Evolutionary conservation across 2,329 filamentous ascomycete species (phyloP).

Genomic region (Huntiella moniliformis): DNA sequence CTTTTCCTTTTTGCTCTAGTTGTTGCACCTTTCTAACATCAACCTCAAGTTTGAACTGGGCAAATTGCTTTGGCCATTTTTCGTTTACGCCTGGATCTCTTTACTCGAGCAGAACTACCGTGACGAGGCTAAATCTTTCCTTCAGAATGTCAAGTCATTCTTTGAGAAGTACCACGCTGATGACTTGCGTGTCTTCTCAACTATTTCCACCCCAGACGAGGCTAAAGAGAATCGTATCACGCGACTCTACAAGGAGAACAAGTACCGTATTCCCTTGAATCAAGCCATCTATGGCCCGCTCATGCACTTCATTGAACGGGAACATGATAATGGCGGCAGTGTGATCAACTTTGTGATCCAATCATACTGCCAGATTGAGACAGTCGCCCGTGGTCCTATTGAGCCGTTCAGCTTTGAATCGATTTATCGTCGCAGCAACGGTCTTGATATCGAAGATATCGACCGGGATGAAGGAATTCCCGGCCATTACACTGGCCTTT

Average conservation of each 20-base stretch:
- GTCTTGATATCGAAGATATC: conserved; percentile 42
- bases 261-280: conserved; percentile 80
- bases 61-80: conserved; percentile 80
- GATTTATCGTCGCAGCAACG: conserved; percentile 36
- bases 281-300: conserved; percentile 65
- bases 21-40: conserved; percentile 1
- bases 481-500: conserved; percentile 41
- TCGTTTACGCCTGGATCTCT: conserved; percentile 80
- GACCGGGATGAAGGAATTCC: conserved; percentile 48
- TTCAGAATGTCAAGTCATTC: conserved; percentile 43
- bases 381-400: conserved; percentile 41
- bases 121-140: conserved; percentile 55
- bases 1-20: background rate
- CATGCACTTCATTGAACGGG: conserved; percentile 77
- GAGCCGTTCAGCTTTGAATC: conserved; percentile 45
- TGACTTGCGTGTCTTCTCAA: conserved; percentile 57
- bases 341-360: conserved; percentile 59
- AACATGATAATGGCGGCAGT: conserved; percentile 60
- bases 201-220: conserved; percentile 60
- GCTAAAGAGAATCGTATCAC: conserved; percentile 57
- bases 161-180: conserved; percentile 68
- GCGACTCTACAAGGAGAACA: conserved; percentile 66
- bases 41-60: conserved; percentile 56
- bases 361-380: conserved; percentile 37
- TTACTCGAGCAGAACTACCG: conserved; percentile 54